phyloP scores from a whole-genome alignment of 2,329 filamentous ascomycete genomes.

The Ophiostoma montium region DNA sequence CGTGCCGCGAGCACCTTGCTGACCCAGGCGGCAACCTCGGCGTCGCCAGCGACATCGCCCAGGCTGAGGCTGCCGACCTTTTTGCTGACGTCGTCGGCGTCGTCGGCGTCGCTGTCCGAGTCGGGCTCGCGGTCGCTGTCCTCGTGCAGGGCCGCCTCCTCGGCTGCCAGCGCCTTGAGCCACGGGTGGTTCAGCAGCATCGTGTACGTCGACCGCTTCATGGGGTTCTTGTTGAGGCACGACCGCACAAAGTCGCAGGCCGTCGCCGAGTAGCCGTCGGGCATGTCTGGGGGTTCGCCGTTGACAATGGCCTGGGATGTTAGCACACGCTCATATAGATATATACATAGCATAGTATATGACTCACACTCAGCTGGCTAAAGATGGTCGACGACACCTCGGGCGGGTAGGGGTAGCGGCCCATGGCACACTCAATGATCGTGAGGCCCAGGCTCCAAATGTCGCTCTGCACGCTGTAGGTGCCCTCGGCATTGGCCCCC shows the following conservation, averaged over 20 bases:
- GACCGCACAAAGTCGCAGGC: slow-evolving; percentile 78
- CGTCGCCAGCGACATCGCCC: slow-evolving; percentile 46
- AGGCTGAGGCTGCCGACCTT: slow-evolving; percentile 22
- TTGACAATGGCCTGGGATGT: slow-evolving; percentile 76
- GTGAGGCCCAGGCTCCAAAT: slow-evolving; percentile 94
- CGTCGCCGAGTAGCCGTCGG: slow-evolving; percentile 63
- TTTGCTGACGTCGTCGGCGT: slow-evolving; percentile 18
- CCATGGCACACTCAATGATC: slow-evolving; percentile 91
- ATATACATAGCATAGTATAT: too few species aligned
- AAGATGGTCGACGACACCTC: slow-evolving; percentile 98
- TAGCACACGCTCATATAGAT: neutral
- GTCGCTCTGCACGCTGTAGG: slow-evolving; percentile 95
- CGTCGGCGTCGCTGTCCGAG: slow-evolving; percentile 15
- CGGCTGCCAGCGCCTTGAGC: slow-evolving; percentile 36
- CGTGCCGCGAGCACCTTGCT: slow-evolving; percentile 50
- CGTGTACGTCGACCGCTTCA: slow-evolving; percentile 83
- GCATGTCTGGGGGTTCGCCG: slow-evolving; percentile 84
- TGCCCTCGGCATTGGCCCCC: slow-evolving; percentile 57
- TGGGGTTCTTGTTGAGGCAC: slow-evolving; percentile 86
- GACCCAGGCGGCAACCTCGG: slow-evolving; percentile 82
- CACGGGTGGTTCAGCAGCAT: slow-evolving; percentile 83
- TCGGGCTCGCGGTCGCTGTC: slow-evolving; percentile 19
- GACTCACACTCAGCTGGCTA: slow-evolving; percentile 83
- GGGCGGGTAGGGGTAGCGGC: slow-evolving; percentile 88
- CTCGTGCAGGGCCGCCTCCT: slow-evolving; percentile 23